Conservation (phyloP, 768 basidiomycete species). For the Lentinula lateritia region DNA sequence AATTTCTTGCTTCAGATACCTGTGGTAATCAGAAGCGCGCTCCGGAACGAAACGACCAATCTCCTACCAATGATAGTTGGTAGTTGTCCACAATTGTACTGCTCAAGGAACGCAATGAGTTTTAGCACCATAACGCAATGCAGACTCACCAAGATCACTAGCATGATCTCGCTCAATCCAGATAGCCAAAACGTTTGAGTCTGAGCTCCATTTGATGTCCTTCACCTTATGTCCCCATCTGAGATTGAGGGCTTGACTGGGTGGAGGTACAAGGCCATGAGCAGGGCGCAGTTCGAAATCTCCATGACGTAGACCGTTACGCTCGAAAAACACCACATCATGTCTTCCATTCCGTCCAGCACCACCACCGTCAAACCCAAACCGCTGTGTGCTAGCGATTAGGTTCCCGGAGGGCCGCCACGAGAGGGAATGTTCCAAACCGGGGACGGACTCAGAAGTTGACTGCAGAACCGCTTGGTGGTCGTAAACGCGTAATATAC, state of each 20-base stretch:
- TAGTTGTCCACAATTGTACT: constrained; percentile 93
- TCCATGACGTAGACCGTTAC: constrained; percentile 90
- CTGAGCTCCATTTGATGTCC: constrained; percentile 82
- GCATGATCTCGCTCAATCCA: constrained; percentile 66
- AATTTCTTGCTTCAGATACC: constrained; percentile 94
- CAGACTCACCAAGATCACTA: constrained; percentile 60
- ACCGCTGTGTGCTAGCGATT: constrained; percentile 77
- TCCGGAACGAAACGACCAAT: not conserved
- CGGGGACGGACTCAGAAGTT: constrained; percentile 79
- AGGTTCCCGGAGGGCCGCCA: constrained; percentile 92
- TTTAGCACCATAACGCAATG: not conserved
- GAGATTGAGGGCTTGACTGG: constrained; percentile 23
- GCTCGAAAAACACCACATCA: constrained; percentile 91
- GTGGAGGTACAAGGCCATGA: constrained; percentile 26
- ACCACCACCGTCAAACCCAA: constrained; percentile 71
- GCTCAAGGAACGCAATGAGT: constrained; percentile 7
- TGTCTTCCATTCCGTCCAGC: constrained; percentile 63
- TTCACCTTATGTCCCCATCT: constrained; percentile 68
- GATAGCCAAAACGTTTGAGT: constrained; percentile 78
- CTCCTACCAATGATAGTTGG: constrained; percentile 88
- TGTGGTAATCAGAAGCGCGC: constrained; percentile 17
- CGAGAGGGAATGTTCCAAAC: constrained; percentile 70
- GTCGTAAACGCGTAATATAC: constrained; percentile 70
- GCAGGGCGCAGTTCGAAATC: constrained; percentile 64
- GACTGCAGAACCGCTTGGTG: constrained; percentile 70